These are phyloP conservation scores for Talaromyces liani DNA, from an alignment of 495 filamentous ascomycete genomes.

Conservation along the genomic window DNA sequence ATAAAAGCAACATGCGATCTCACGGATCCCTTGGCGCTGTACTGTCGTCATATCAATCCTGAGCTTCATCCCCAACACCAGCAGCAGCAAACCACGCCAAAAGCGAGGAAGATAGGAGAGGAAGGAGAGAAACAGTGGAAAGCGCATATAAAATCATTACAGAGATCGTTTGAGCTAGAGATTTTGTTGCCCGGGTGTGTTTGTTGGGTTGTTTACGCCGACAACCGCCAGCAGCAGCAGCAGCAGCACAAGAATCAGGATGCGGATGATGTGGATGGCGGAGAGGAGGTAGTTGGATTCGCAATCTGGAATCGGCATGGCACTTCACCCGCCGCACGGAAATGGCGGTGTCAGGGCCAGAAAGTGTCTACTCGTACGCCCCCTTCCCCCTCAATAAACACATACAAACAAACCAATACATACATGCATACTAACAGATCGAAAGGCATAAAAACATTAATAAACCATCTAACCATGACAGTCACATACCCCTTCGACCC, in stretches of 20 bases:
- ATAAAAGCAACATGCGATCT: constrained; percentile 8
- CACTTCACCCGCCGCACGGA: not conserved
- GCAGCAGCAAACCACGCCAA: not conserved
- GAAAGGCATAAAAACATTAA: not conserved
- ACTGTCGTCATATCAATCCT: not conserved
- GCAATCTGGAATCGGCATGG: constrained; percentile 3
- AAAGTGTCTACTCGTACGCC: not conserved
- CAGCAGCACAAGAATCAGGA: not conserved
- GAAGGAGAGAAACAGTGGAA: not conserved
- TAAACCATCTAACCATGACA: not conserved
- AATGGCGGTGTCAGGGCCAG: not conserved
- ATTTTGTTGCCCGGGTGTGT: not conserved
- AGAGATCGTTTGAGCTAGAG: not conserved
- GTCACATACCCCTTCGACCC: constrained; percentile 4
- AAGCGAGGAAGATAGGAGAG: not conserved
- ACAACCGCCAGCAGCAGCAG: too few relatives aligned
- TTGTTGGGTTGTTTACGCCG: constrained; percentile 2
- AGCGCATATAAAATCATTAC: constrained; percentile 1
- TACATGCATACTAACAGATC: not conserved
- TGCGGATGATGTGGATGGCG: not conserved
- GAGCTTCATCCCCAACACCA: not conserved
- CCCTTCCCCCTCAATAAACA: not conserved
- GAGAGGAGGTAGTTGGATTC: not conserved
- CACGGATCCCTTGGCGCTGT: constrained; percentile 4
- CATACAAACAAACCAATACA: too few relatives aligned